A percentile compares a stretch with the other conserved stretches of the same genome.
Conservation (phyloP, 2,329 filamentous ascomycete species). For the Colletotrichum scovillei region DNA sequence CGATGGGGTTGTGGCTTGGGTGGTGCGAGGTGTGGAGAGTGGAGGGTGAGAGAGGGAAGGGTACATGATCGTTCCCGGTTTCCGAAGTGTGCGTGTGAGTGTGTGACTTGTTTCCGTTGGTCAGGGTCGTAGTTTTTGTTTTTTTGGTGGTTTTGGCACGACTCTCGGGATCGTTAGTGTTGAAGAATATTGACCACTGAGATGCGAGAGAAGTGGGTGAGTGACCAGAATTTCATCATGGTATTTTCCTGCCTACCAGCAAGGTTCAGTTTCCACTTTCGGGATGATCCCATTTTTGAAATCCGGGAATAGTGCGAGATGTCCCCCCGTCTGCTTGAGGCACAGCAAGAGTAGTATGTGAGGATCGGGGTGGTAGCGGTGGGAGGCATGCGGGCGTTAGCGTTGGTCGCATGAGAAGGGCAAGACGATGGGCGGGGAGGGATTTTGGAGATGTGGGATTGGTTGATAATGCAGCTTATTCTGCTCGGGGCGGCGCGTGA, state of each 20-base stretch:
- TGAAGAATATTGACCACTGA: slow-evolving; percentile 1
- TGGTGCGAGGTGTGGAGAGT: background rate
- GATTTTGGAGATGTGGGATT: background rate
- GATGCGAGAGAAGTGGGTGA: background rate
- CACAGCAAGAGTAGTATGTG: too few species aligned
- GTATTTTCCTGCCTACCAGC: background rate
- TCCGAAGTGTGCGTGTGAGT: background rate
- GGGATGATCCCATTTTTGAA: background rate
- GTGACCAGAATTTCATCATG: background rate
- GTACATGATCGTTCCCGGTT: background rate
- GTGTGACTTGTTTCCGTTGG: background rate
- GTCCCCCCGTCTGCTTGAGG: too few species aligned
- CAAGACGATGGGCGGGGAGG: too few species aligned
- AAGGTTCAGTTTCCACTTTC: background rate
- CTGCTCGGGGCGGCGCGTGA: background rate
- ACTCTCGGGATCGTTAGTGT: background rate
- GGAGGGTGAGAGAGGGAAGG: too few species aligned
- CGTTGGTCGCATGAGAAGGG: background rate
- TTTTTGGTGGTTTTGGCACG: background rate
- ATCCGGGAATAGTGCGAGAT: background rate
- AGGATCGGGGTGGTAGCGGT: background rate
- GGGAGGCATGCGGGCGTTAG: background rate
- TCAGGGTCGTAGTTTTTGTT: background rate
- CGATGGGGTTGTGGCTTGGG: background rate
- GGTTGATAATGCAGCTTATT: background rate